A percentile compares a stretch with the other conserved stretches of the same genome.
Evolutionary conservation across 1,139 yeast species (phyloP).

Genomic region (Suhomyces anneliseae): DNA sequence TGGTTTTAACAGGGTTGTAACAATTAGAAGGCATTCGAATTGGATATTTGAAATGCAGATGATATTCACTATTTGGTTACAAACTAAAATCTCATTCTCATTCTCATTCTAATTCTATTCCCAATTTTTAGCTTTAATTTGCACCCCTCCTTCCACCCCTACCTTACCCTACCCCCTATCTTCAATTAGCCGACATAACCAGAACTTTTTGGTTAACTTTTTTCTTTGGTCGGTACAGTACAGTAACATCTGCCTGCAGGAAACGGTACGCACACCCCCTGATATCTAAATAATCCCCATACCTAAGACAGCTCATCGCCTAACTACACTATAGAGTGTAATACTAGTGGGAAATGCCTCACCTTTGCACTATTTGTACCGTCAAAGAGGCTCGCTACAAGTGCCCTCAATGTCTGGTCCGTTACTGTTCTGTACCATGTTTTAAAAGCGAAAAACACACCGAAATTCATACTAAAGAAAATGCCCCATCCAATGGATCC

Average conservation of each 20-base stretch:
- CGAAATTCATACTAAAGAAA: conserved; percentile 15
- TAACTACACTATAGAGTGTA: not conserved
- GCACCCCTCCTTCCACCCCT: not conserved
- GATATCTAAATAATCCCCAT: not conserved
- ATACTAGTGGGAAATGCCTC: not conserved
- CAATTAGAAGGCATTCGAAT: conserved; percentile 1
- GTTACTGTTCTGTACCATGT: conserved; percentile 57
- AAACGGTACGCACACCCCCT: conserved; percentile 4
- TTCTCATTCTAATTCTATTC: no score
- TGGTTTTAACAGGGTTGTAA: not conserved
- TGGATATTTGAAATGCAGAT: not conserved
- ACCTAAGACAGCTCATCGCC: conserved; percentile 5
- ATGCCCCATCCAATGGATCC: not conserved
- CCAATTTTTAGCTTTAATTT: no score
- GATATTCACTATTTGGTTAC: not conserved
- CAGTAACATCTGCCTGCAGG: not conserved
- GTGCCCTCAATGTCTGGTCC: conserved; percentile 55
- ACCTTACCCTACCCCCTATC: not conserved
- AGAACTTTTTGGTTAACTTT: not conserved
- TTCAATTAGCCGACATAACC: not conserved
- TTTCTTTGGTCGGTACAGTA: no score
- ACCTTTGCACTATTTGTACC: conserved; percentile 47
- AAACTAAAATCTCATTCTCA: no score
- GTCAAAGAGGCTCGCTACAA: conserved; percentile 49
- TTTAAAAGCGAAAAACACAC: conserved; percentile 51